Conservation (phyloP, 1,284 basidiomycete species). For the Pseudozyma sp. region DNA sequence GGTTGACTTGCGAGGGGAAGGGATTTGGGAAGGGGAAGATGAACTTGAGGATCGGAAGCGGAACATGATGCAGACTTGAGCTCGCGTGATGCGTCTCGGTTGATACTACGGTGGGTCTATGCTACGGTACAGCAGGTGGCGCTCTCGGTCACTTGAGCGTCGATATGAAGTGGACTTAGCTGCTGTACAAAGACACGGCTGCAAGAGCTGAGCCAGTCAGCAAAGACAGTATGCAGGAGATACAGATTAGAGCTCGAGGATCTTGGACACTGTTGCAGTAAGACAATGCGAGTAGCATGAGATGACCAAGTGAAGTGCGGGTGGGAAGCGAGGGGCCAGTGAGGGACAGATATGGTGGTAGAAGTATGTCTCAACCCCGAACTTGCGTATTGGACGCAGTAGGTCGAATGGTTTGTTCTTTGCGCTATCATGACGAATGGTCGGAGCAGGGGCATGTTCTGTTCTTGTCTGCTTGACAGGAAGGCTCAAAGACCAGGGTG, state of each 20-base stretch:
- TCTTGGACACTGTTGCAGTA: slow-evolving; percentile 3
- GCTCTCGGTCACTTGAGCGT: neutral
- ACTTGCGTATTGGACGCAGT: slow-evolving; percentile 20
- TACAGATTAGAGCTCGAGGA: neutral
- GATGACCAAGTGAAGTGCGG: slow-evolving; percentile 1
- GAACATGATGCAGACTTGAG: slow-evolving; percentile 30
- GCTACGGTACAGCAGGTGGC: slow-evolving; percentile 9
- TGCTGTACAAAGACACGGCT: slow-evolving; percentile 13
- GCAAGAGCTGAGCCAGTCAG: neutral
- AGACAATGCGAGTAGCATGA: neutral
- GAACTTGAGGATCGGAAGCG: slow-evolving; percentile 43
- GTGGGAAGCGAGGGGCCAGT: neutral
- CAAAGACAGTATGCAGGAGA: neutral
- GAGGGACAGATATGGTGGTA: slow-evolving; percentile 27
- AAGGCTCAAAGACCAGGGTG: neutral
- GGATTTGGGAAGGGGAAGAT: slow-evolving; percentile 8
- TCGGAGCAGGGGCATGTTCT: neutral
- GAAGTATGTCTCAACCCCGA: slow-evolving; percentile 48
- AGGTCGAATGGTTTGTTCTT: slow-evolving; percentile 22
- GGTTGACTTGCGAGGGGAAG: slow-evolving; percentile 11
- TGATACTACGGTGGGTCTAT: neutral
- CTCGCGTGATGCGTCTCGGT: slow-evolving; percentile 24
- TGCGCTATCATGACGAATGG: neutral
- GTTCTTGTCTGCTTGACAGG: slow-evolving; percentile 8
- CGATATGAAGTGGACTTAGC: neutral